Conservation (phyloP, 768 basidiomycete species). For the Baorangia bicolor region DNA sequence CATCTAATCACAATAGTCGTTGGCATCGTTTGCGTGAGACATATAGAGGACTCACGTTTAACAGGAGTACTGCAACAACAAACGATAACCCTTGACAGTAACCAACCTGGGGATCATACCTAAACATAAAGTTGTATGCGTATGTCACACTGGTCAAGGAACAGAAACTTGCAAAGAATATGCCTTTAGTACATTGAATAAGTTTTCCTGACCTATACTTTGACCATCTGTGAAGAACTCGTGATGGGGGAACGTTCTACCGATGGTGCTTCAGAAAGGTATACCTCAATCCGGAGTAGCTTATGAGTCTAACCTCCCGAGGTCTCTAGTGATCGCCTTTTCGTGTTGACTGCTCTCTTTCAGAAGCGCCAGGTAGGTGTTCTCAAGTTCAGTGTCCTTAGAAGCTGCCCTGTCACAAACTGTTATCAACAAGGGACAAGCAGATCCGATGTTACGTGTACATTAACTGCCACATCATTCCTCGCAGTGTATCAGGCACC, state of each 20-base stretch:
- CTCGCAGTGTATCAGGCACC: slow-evolving; percentile 82
- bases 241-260: slow-evolving; percentile 93
- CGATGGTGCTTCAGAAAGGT: slow-evolving; percentile 11
- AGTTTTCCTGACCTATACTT: slow-evolving; percentile 94
- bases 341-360: slow-evolving; percentile 88
- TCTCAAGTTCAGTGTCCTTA: slow-evolving; percentile 85
- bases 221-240: slow-evolving; percentile 93
- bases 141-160: background rate
- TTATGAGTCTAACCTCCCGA: slow-evolving; percentile 60
- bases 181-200: slow-evolving; percentile 97
- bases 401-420: slow-evolving; percentile 73
- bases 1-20: slow-evolving; percentile 61
- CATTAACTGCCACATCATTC: slow-evolving; percentile 98
- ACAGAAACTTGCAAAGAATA: slow-evolving; percentile 75
- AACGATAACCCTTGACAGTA: slow-evolving; percentile 98
- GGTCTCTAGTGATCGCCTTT: slow-evolving; percentile 90
- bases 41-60: slow-evolving; percentile 63
- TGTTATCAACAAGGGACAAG: slow-evolving; percentile 12
- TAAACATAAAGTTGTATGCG: slow-evolving; percentile 26
- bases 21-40: background rate
- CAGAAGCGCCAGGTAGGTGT: slow-evolving; percentile 73
- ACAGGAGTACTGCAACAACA: slow-evolving; percentile 87
- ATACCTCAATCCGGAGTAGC: background rate
- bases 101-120: slow-evolving; percentile 91
- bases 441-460: slow-evolving; percentile 33